Evolutionary conservation across 371 early-diverging fungal genomes (phyloP), one percentile per base, ranked within the genome.

Genomic region (Blakeslea trispora): DNA sequence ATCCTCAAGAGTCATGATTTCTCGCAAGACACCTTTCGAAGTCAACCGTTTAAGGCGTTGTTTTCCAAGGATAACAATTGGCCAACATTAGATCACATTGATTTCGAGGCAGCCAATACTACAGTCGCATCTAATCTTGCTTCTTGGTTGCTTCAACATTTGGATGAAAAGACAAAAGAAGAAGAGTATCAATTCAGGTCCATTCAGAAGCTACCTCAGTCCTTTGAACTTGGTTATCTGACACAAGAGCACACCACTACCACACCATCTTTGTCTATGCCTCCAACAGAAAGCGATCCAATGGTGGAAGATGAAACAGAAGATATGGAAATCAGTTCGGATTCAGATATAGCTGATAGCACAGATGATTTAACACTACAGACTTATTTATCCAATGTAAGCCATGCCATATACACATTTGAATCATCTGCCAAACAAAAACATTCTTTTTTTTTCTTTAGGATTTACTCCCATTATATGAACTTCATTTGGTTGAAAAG

Each of bases 311-410:
- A 41, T 0, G 31, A 21, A 6, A 19, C 14, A 5, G 47, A 40
- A 5, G 54, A 59, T 35, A 59, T 59, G 60, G 60, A 59, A 18
- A 53, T 52, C 13, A 46, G 42, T 4, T 53, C 60, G 15, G 59
- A 53, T 47, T 28, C 51, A 24, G 55, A 46, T 40, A 19, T 23
- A 13, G n/a, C 3, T 10, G 2, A 31, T 22, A 37, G 9, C 7
- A 15, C 35, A 13, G 22, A 18, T 7, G 42, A 18, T n/a, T n/a
- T 17, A 3, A n/a, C 28, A n/a, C 31, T n/a, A 28, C 4, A 24
- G 31, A 10, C 15, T 13, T n/a, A 17, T 15, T 15, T n/a, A 28
- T 31, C 3, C 17, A 13, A 24, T 14, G 13, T 9, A 8, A 28
- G 23, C n/a, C 28, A 17, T 45, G 45, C 21, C 23, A 6, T 14